A percentile compares a stretch with the other conserved stretches of the same genome.
These are phyloP conservation scores for Septoria petroselini DNA, from an alignment of 2,329 filamentous ascomycete species.

Conservation along the genomic window DNA sequence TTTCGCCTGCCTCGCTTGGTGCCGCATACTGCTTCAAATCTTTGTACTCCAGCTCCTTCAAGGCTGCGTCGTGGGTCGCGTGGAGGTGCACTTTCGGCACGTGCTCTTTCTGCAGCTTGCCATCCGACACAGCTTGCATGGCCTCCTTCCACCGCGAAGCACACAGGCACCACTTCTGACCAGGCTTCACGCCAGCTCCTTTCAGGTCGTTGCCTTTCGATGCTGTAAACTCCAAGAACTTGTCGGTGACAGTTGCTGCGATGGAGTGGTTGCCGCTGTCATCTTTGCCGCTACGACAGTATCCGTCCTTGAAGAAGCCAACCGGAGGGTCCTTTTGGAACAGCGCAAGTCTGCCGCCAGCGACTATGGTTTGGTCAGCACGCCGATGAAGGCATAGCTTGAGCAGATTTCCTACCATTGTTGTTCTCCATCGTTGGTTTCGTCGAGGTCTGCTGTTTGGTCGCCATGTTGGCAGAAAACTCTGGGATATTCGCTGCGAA, in stretches of 20 bases:
- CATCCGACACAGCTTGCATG: conserved; percentile 18
- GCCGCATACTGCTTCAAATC: conserved; percentile 24
- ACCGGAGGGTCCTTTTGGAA: conserved; percentile 20
- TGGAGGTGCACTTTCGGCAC: conserved; percentile 22
- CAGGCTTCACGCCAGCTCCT: conserved; percentile 9
- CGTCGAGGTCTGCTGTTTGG: conserved; percentile 24
- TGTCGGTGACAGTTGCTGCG: conserved; percentile 21
- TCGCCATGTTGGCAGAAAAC: conserved; percentile 12
- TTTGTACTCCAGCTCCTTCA: conserved; percentile 20
- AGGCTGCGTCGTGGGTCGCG: conserved; percentile 20
- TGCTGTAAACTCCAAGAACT: conserved; percentile 21
- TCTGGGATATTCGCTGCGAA: not conserved
- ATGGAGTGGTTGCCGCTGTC: conserved; percentile 22
- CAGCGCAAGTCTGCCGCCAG: conserved; percentile 20
- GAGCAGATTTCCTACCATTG: conserved; percentile 17
- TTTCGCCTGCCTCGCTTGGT: conserved; percentile 19
- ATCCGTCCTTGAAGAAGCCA: conserved; percentile 24
- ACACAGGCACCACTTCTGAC: conserved; percentile 20
- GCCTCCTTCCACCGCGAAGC: conserved; percentile 19
- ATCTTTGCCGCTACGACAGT: conserved; percentile 19
- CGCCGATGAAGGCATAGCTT: not conserved
- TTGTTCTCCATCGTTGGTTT: conserved; percentile 29
- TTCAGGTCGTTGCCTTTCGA: conserved; percentile 14
- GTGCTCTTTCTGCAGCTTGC: conserved; percentile 17
- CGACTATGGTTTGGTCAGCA: too few species aligned